These are phyloP conservation scores for Excoecaria agallocha DNA, from an alignment of 345 rosid genomes.

Conservation along the genomic window DNA sequence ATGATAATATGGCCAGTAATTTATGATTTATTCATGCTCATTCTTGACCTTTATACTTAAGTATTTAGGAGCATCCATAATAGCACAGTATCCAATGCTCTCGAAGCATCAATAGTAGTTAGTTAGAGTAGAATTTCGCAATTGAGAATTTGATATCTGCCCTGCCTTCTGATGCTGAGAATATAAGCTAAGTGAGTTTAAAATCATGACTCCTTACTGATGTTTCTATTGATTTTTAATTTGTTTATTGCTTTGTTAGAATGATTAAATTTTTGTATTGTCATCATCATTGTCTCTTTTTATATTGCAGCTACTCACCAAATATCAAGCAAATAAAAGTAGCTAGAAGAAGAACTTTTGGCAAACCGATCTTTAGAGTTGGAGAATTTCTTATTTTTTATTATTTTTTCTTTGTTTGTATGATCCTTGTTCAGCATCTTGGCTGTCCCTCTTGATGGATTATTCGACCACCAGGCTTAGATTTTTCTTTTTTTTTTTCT, in stretches of 20 bases:
- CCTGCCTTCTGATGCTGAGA: neutral
- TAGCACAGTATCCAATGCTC: neutral
- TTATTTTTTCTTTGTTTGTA: too few relatives aligned
- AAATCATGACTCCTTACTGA: neutral
- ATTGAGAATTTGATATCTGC: neutral
- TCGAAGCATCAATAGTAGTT: neutral
- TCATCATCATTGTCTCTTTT: neutral
- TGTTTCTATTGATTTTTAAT: neutral
- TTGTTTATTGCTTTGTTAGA: neutral
- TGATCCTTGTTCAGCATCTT: too few relatives aligned
- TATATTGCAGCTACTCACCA: constrained; percentile 63
- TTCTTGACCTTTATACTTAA: neutral
- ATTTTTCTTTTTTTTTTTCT: too few relatives aligned
- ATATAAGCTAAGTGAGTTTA: too few relatives aligned
- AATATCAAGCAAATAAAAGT: constrained; percentile 72
- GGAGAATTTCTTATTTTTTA: too few relatives aligned
- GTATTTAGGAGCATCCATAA: neutral
- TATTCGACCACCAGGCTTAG: too few relatives aligned
- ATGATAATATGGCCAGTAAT: neutral
- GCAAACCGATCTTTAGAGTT: too few relatives aligned
- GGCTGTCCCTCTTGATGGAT: too few relatives aligned
- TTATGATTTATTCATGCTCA: neutral
- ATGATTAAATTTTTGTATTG: neutral
- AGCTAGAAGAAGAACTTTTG: too few relatives aligned
- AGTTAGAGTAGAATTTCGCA: neutral